Evolutionary conservation across 805 yeast genomes (phyloP).

Genomic region (Pachysolen tannophilus): DNA sequence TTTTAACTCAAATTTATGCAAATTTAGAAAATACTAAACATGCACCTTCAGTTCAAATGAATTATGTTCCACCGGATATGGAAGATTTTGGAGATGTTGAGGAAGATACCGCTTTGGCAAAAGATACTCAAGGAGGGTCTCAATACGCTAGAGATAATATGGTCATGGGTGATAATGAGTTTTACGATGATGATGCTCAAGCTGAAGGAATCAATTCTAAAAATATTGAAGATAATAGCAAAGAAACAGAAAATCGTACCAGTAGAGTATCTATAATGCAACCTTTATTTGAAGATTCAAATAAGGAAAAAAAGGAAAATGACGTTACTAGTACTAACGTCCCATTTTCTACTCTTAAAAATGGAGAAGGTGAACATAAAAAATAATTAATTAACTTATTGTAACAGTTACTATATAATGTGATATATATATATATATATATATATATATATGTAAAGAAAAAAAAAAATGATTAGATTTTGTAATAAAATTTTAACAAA

Average conservation of each 20-base stretch:
- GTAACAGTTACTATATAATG: no score
- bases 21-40: conserved; percentile 86
- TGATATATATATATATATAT: no score
- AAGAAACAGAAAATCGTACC: no score
- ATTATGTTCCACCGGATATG: conserved; percentile 80
- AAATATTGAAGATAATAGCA: conserved; percentile 5
- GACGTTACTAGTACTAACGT: no score
- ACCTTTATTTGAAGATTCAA: background rate
- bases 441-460: no score
- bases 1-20: conserved; percentile 64
- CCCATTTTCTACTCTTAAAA: no score
- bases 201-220: conserved; percentile 21
- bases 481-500: no score
- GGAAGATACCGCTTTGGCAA: conserved; percentile 72
- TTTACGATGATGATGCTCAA: conserved; percentile 57
- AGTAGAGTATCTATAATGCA: background rate
- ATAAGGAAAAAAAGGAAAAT: no score
- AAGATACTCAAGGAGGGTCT: conserved; percentile 89
- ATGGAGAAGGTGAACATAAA: no score
- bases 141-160: conserved; percentile 73
- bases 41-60: conserved; percentile 96
- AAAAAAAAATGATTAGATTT: no score
- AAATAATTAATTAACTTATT: no score
- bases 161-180: conserved; percentile 69
- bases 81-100: conserved; percentile 74